Conservation (phyloP, 2,329 filamentous ascomycete species). For the Trichoderma gracile region DNA sequence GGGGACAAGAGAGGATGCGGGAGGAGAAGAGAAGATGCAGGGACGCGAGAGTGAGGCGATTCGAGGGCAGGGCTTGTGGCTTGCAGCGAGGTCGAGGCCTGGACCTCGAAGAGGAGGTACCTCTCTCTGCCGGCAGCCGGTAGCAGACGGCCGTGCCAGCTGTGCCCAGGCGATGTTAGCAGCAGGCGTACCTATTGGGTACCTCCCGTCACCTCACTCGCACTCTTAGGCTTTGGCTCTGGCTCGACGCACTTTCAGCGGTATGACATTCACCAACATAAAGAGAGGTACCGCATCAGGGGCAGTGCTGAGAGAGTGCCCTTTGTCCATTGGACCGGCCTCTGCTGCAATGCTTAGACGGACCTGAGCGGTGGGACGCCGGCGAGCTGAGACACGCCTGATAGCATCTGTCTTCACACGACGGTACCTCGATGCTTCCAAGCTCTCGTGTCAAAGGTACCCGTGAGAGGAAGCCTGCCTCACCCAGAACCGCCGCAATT, state of each 20-base stretch:
- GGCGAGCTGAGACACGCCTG: conserved; percentile 5
- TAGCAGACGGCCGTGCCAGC: too few species aligned
- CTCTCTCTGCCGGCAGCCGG: too few species aligned
- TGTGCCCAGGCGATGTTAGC: too few species aligned
- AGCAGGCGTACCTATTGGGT: too few species aligned
- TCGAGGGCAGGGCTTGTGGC: conserved; percentile 3
- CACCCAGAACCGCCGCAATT: too few species aligned
- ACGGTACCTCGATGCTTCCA: too few species aligned
- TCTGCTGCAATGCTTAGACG: not conserved
- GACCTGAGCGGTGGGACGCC: not conserved
- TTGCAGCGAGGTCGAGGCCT: not conserved
- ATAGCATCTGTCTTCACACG: not conserved
- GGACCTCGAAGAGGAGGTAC: not conserved
- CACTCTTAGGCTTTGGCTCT: too few species aligned
- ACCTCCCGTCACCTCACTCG: too few species aligned
- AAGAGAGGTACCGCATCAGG: not conserved
- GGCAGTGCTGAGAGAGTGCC: not conserved
- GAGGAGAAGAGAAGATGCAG: not conserved
- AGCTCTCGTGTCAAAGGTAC: too few species aligned
- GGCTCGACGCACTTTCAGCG: not conserved
- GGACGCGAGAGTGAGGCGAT: conserved; percentile 2
- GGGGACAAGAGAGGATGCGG: not conserved
- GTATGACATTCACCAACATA: not conserved
- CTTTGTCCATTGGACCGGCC: not conserved
- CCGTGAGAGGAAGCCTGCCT: too few species aligned